A percentile compares a stretch with the other conserved stretches of the same genome.
Evolutionary conservation across 345 rosid genomes (phyloP).

Genomic region (Eucalyptus marginata): DNA sequence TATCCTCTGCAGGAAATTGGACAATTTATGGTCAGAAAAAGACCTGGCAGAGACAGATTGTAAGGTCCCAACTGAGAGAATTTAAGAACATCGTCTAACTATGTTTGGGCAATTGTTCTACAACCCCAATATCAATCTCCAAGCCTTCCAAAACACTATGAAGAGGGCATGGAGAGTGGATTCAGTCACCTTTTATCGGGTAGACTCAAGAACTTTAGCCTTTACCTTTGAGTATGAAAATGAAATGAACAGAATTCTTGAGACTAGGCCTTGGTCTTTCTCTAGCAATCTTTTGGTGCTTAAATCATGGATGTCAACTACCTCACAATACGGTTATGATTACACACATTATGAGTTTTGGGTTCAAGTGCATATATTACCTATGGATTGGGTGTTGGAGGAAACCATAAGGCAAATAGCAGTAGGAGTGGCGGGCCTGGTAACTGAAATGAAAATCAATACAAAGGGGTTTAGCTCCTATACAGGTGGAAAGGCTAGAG

Average conservation of each 20-base stretch:
- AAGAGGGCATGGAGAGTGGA: background rate
- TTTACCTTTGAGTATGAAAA: background rate
- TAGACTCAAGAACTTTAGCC: background rate
- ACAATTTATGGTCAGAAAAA: no score
- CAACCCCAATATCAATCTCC: background rate
- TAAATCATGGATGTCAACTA: background rate
- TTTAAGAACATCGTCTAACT: no score
- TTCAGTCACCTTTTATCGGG: background rate
- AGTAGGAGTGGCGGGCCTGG: no score
- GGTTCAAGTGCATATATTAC: background rate
- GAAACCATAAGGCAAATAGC: no score
- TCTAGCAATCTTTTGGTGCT: background rate
- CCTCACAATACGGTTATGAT: rapidly evolving
- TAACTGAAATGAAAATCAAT: no score
- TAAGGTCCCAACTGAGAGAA: no score
- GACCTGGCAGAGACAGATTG: no score
- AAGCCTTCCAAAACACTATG: background rate
- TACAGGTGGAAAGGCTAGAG: no score
- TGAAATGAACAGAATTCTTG: background rate
- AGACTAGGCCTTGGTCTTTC: background rate
- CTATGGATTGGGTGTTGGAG: no score
- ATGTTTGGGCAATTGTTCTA: no score
- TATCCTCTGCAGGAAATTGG: no score
- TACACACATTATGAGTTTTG: background rate
- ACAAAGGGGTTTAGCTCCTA: no score